Evolutionary conservation across 2,329 filamentous ascomycete species (phyloP), one percentile per base, ranked within the genome.

Genomic region (Colletotrichum simmondsii): DNA sequence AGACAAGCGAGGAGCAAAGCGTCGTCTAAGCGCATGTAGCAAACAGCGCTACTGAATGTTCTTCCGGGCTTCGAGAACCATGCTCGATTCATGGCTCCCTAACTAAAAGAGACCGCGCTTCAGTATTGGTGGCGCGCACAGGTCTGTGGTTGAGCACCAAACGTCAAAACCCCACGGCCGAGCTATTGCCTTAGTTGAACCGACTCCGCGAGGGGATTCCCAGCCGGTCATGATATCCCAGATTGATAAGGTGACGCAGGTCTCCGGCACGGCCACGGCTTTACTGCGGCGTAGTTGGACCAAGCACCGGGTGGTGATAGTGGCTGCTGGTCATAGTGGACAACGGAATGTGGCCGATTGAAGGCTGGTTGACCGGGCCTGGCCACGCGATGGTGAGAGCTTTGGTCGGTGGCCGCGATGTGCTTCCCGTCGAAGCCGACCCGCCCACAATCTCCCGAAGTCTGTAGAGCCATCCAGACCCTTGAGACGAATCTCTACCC

Each of bases 371-470:
- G 7, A 42, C 54, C 57, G 42, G 28, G 63, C 42, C 28, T 54
- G 26, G 53, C 70, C 54, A 60, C 65, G 65, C 54, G 66, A 60
- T 32, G 49, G 61, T 30, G 37, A 37, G 49, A 37, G 58, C 60
- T 53, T 57, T 11, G 46, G 37, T n/a, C 53, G 49, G 69, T 46
- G 19, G 26, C 65, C 37, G n/a, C 53, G 65, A 63, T 63, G 58
- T 35, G 69, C 42, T 35, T 63, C 65, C 69, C 69, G 69, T 69
- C 7, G 28, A 49, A 49, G 54, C 42, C 32, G 65, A 70, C 70
- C 70, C 71, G 61, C 71, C 30, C 56, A 73, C 67, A 70, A 70
- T 61, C 71, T 71, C 71, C 49, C 56, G 54, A 65, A 62, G 66
- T 59, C 42, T 35, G 57, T 46, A 57, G 66, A 37, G 61, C 26